Evolutionary conservation across 148 eudicot genomes (phyloP), one percentile per base, ranked within the genome.

Genomic region (Spergularia bocconei): DNA sequence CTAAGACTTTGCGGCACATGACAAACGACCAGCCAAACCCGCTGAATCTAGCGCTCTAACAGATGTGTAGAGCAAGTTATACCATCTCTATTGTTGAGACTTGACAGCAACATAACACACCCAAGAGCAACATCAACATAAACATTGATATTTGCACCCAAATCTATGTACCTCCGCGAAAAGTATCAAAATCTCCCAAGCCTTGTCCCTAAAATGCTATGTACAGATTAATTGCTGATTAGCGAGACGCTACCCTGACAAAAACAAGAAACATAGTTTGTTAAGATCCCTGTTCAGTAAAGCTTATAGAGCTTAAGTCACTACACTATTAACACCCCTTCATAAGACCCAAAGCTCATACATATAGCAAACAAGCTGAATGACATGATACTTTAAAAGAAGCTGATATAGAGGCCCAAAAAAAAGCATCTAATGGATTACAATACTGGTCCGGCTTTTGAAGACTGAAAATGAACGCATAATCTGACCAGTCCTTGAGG

Each of bases 161-260:
- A 65, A 79, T 70, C 72, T 80, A 80, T 80, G 64, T 80, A 80
- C 70, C 56, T 75, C 58, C 16, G 19, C 20, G 39, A 74, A 63
- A 62, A 53, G 74, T 69, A 53, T 53, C 39, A 64, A 63, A 69
- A 41, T 73, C 69, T 61, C 39, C 77, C 60, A 62, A 53, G 61
- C 70, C 29, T 72, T 75, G 69, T 56, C 75, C 73, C 75, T 76
- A 80, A 55, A 69, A 67, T 77, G 38, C 52, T 78, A 77, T 81
- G 74, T 77, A 81, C 84, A 81, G 74, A 77, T 69, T 56, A 73
- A 77, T 74, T 61, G 60, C 63, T 66, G 61, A 66, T 64, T n/a
- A 67, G 17, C 53, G 60, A 58, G 50, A 60, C 52, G 58, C 73
- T 80, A 77, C 61, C 79, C 83, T 80, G 83, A 25, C 48, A 16